These are phyloP conservation scores for Barnettozyma hawaiiensis DNA, from an alignment of 1,139 yeast genomes.

Conservation along the genomic window DNA sequence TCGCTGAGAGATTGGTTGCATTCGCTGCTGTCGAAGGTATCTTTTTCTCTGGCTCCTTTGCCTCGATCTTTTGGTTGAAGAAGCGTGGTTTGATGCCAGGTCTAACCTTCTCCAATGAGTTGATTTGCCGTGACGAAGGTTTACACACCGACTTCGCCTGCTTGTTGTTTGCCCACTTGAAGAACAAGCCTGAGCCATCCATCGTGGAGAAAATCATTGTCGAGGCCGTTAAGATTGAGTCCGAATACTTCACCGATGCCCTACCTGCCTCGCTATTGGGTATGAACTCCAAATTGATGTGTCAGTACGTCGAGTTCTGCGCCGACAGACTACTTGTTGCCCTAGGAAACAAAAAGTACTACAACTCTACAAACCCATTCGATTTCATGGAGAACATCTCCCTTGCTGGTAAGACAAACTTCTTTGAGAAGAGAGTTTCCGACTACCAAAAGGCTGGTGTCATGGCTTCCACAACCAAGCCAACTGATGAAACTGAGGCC, in stretches of 20 bases:
- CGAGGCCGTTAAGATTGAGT: slow-evolving; percentile 94
- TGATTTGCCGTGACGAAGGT: slow-evolving; percentile 98
- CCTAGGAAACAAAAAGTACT: slow-evolving; percentile 83
- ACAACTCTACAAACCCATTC: slow-evolving; percentile 88
- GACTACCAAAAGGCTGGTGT: slow-evolving; percentile 99
- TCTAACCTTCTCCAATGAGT: slow-evolving; percentile 90
- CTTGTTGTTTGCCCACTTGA: slow-evolving; percentile 85
- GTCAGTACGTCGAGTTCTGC: slow-evolving; percentile 94
- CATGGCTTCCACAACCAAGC: slow-evolving; percentile 54
- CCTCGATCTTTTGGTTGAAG: slow-evolving; percentile 96
- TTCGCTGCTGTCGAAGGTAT: slow-evolving; percentile 99
- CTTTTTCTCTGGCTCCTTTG: slow-evolving; percentile 96
- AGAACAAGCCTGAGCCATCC: slow-evolving; percentile 74
- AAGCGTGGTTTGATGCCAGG: slow-evolving; percentile 99
- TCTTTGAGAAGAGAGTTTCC: slow-evolving; percentile 97
- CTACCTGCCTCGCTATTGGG: slow-evolving; percentile 88
- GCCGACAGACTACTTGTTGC: slow-evolving; percentile 92
- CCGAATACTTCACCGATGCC: slow-evolving; percentile 90
- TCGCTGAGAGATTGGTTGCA: slow-evolving; percentile 93
- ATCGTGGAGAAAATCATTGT: slow-evolving; percentile 82
- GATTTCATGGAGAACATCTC: slow-evolving; percentile 99
- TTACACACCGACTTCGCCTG: slow-evolving; percentile 98
- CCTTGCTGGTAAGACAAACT: slow-evolving; percentile 95
- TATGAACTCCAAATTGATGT: slow-evolving; percentile 88
- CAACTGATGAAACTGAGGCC: slow-evolving; percentile 32